Base-by-base conservation (phyloP, 371 early-diverging fungal species). In the Mucor lusitanicus region DNA sequence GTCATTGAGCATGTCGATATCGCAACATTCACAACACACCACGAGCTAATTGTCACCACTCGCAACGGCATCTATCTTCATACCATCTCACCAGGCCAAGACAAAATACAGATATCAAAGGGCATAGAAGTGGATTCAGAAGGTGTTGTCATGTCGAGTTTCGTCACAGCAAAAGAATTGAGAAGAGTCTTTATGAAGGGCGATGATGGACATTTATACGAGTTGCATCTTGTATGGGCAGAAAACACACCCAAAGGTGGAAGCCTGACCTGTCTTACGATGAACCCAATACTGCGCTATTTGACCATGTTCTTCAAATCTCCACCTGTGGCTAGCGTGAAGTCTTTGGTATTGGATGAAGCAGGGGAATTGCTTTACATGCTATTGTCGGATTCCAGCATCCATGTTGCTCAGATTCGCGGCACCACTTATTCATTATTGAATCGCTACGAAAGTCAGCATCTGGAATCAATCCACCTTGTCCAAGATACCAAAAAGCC, bases 161-260 rank as follows among this genome's bases (percentile, higher is more conserved):
- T 68, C 3, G 28, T 61, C 11, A 44, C 44, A 44, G 35, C 57
- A 8, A 88, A 93, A 0, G 71, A 68, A 2, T 82, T 85, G 11
- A 93, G 92, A 15, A 75, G 97, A 17, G 88, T 94, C 35, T 95
- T 96, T 48, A 87, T 95, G 90, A 78, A 88, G 32, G 97, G 95
- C 44, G 87, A 80, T 61, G 92, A 95, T 70, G 96, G 96, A 23
- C 87, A 90, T 59, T 72, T 97, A 1, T 95, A 93, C 78, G 97
- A 97, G 80, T 71, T 97, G 33, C 79, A 81, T 25, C 8, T 40
- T 54, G 30, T 65, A 25, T 15, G 1, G 3, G 13, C 23, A 7
- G 53, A 55, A 13, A 60, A n/a, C 9, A n/a, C 55, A 4, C 44
- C 25, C 2, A 12, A 28, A 6, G 8, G 25, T 2, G 48, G n/a